These are phyloP conservation scores for Aspergillus melleus DNA, from an alignment of 2,329 filamentous ascomycete species.

Conservation along the genomic window DNA sequence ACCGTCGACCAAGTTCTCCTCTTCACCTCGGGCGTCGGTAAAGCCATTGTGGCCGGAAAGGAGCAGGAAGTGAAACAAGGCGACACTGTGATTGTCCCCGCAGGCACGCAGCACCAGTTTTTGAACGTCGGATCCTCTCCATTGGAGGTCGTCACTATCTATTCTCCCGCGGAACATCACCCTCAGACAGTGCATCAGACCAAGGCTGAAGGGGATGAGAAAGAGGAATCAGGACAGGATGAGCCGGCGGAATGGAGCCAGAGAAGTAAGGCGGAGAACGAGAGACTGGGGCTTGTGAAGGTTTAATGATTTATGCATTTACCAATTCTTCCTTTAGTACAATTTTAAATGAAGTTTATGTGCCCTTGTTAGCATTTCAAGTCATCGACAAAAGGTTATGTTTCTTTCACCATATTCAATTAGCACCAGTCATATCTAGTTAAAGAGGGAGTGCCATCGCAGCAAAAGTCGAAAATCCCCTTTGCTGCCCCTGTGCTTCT, in stretches of 20 bases:
- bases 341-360: neutral
- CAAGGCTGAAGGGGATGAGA: conserved; percentile 63
- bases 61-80: conserved; percentile 58
- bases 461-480: no score
- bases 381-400: no score
- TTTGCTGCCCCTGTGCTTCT: no score
- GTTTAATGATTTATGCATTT: neutral
- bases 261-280: conserved; percentile 59
- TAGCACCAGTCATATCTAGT: no score
- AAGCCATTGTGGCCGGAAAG: conserved; percentile 59
- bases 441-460: neutral
- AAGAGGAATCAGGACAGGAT: conserved; percentile 62
- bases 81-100: conserved; percentile 62
- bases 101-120: conserved; percentile 66
- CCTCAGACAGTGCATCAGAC: conserved; percentile 61
- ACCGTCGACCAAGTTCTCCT: conserved; percentile 65
- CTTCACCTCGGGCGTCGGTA: conserved; percentile 61
- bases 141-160: conserved; percentile 63
- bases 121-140: conserved; percentile 61
- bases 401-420: no score
- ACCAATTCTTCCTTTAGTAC: no score
- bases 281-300: conserved; percentile 54
- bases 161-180: conserved; percentile 63
- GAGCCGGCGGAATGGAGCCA: conserved; percentile 61
- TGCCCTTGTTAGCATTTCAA: neutral